Conservation (phyloP, 2,329 filamentous ascomycete genomes). For the Pseudogymnoascus sp. region DNA sequence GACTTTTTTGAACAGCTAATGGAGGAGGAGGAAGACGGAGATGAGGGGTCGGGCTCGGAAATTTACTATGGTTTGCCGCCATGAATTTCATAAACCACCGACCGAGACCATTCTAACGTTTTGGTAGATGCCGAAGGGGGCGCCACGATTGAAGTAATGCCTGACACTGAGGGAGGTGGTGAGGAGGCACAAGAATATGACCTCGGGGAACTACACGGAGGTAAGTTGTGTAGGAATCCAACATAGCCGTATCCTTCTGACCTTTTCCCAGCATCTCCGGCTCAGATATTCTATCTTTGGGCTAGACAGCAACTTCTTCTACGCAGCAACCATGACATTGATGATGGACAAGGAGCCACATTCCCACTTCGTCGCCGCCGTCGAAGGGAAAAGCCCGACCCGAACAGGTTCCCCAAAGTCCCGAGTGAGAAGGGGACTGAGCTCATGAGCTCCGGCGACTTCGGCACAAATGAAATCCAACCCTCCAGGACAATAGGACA, state of each 20-base stretch:
- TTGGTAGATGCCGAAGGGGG: slow-evolving; percentile 7
- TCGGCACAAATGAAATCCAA: slow-evolving; percentile 58
- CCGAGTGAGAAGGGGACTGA: slow-evolving; percentile 68
- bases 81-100: background rate
- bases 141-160: slow-evolving; percentile 20
- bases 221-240: background rate
- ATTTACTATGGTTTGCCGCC: slow-evolving; percentile 3
- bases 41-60: slow-evolving; percentile 11
- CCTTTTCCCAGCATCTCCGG: slow-evolving; percentile 12
- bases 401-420: slow-evolving; percentile 66
- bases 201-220: background rate
- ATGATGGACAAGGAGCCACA: slow-evolving; percentile 16
- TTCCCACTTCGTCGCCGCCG: slow-evolving; percentile 39
- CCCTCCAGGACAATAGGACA: slow-evolving; percentile 37
- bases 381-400: slow-evolving; percentile 35
- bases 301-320: slow-evolving; percentile 14
- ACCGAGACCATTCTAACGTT: background rate
- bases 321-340: slow-evolving; percentile 14
- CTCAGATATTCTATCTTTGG: slow-evolving; percentile 14
- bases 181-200: slow-evolving; percentile 4
- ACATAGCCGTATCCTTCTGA: background rate
- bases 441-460: slow-evolving; percentile 74
- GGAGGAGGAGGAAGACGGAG: slow-evolving; percentile 20
- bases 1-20: slow-evolving; percentile 25
- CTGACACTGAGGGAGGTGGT: slow-evolving; percentile 13